Evolutionary conservation across 176 grass and related monocot species (phyloP).

Genomic region (Carex myosuroides): DNA sequence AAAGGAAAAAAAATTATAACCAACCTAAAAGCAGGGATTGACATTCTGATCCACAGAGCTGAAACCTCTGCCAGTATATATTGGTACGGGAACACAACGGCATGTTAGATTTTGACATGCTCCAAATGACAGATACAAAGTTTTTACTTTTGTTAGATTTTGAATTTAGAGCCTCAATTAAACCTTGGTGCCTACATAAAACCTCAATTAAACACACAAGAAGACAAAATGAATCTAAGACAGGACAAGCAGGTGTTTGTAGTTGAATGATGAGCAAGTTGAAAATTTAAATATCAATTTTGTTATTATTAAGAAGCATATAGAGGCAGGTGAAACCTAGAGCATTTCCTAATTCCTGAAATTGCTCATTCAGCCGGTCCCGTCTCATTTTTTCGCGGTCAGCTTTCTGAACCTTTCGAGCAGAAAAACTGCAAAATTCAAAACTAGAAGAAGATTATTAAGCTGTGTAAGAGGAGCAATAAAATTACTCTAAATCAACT

Average conservation of each 20-base stretch:
- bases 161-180: not conserved
- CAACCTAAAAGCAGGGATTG: not conserved
- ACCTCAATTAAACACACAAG: constrained; percentile 11
- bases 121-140: not conserved
- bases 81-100: not conserved
- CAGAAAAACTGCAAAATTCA: not conserved
- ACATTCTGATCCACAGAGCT: not conserved
- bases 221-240: not conserved
- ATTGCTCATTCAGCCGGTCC: constrained; percentile 74
- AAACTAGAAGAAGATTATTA: not conserved
- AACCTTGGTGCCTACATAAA: not conserved
- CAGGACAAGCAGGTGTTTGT: not conserved
- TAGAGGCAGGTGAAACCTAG: constrained; percentile 41
- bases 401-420: constrained; percentile 81
- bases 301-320: not conserved
- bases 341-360: constrained; percentile 68
- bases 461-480: not conserved
- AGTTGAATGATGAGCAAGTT: not conserved
- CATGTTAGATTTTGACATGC: not conserved
- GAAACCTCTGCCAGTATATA: not conserved
- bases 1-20: not conserved
- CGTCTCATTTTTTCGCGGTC: constrained; percentile 89
- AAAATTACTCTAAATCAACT: not conserved
- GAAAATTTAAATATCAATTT: not conserved
- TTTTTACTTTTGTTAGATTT: not conserved